These are phyloP conservation scores for Alternaria atra DNA, from an alignment of 2,329 filamentous ascomycete genomes.

Conservation along the genomic window DNA sequence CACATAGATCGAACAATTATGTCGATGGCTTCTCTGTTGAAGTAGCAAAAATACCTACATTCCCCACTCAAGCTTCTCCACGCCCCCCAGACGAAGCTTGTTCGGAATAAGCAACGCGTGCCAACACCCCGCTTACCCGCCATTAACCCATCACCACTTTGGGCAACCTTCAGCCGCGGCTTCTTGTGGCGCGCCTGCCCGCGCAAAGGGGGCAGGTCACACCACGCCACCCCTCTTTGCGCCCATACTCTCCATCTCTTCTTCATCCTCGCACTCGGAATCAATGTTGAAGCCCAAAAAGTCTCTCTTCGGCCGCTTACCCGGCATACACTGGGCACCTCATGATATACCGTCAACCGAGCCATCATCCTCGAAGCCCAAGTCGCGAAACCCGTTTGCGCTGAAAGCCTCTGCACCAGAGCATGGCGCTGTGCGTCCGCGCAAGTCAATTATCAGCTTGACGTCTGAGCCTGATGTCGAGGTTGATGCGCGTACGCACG, in stretches of 20 bases:
- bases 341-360: constrained; percentile 32
- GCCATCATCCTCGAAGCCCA: constrained; percentile 16
- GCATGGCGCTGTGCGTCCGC: constrained; percentile 12
- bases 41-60: neutral
- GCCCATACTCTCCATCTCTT: neutral
- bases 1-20: neutral
- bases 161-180: neutral
- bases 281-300: constrained; percentile 19
- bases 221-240: constrained; percentile 6
- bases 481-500: constrained; percentile 38
- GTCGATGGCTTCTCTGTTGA: neutral
- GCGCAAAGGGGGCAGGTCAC: neutral
- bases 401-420: constrained; percentile 10
- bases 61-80: constrained; percentile 6
- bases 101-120: constrained; percentile 26
- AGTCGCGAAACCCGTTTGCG: constrained; percentile 26
- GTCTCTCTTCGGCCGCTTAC: constrained; percentile 21
- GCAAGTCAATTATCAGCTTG: constrained; percentile 36
- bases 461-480: constrained; percentile 30
- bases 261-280: neutral
- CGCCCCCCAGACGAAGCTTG: constrained; percentile 22
- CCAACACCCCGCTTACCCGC: constrained; percentile 10
- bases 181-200: neutral
- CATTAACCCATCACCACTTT: constrained; percentile 4
- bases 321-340: constrained; percentile 39